Evolutionary conservation across 768 basidiomycete species (phyloP).

Genomic region (Termitomyces sp.): DNA sequence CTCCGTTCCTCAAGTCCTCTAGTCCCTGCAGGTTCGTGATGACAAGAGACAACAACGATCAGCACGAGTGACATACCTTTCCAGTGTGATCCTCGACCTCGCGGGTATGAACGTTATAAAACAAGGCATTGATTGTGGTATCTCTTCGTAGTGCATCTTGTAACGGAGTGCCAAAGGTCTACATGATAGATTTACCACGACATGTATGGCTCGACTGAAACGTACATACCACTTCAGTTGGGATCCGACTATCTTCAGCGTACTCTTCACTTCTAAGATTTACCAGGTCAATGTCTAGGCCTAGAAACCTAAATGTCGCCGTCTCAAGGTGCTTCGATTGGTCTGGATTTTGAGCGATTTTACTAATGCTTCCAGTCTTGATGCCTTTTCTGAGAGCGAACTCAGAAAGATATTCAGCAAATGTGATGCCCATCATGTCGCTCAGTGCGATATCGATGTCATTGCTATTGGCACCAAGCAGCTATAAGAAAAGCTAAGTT

Average conservation of each 20-base stretch:
- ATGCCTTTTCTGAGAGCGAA: conserved; percentile 54
- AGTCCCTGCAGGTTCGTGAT: conserved; percentile 53
- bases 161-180: conserved; percentile 90
- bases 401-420: conserved; percentile 74
- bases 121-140: conserved; percentile 92
- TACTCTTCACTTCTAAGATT: conserved; percentile 94
- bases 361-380: conserved; percentile 60
- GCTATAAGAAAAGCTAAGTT: conserved; percentile 35
- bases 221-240: conserved; percentile 71
- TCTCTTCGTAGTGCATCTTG: conserved; percentile 91
- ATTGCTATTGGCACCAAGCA: conserved; percentile 76
- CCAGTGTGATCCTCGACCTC: conserved; percentile 84
- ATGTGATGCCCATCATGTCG: conserved; percentile 85
- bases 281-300: conserved; percentile 86
- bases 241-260: conserved; percentile 83
- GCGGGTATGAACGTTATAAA: conserved; percentile 91
- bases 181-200: not conserved
- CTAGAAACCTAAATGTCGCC: conserved; percentile 78
- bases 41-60: conserved; percentile 9
- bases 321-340: conserved; percentile 99
- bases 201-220: not conserved
- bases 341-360: conserved; percentile 91
- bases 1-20: conserved; percentile 72
- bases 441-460: conserved; percentile 93
- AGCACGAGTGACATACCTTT: conserved; percentile 43